Evolutionary conservation across 345 rosid genomes (phyloP), one percentile per base, ranked within the genome.

Genomic region (Pugionium cornutum): DNA sequence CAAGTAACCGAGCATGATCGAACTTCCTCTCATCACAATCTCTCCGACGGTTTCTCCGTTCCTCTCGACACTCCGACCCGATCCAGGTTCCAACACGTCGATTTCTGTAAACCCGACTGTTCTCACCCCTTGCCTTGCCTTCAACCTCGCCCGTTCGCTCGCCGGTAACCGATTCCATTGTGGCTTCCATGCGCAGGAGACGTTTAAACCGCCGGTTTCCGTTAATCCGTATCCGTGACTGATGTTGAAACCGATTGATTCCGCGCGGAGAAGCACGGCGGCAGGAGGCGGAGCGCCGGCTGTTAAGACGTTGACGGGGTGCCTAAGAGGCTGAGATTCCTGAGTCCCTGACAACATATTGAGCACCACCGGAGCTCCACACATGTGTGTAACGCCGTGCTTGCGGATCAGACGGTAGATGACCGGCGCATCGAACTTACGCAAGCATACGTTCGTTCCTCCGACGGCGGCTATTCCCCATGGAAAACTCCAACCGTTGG

Each of bases 221-320:
- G 94, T 83, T 7, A 88, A 79, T 2, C 97, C 94, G 47, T 91
- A 91, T 1, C 90, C 84, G 69, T 91, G 97, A 37, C 83, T 78
- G 47, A 91, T 83, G 3, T 72, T 9, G 53, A 91, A 91, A 0
- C 96, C 96, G 2, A 83, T 62, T 3, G 91, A 72, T 67, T 86
- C 96, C 3, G 87, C 83, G 46, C 81, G 82, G 54, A 28, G 67
- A 28, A 89, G 82, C 0, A 91, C 77, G 7, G 80, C 70, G 0
- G 98, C 89, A 0, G 98, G 98, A 1, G 98, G 98, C 0, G 98
- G 85, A 18, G 96, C 87, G 6, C 96, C 98, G 5, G 86, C 95
- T 0, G 98, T 89, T 48, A 89, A 60, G 30, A 91, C 70, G 9
- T 81, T 76, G 53, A 91, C 91, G 4, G 89, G 87, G 31, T 60